Base-by-base conservation (phyloP, 1,139 yeast species). In the Magnusiomyces sp. region DNA sequence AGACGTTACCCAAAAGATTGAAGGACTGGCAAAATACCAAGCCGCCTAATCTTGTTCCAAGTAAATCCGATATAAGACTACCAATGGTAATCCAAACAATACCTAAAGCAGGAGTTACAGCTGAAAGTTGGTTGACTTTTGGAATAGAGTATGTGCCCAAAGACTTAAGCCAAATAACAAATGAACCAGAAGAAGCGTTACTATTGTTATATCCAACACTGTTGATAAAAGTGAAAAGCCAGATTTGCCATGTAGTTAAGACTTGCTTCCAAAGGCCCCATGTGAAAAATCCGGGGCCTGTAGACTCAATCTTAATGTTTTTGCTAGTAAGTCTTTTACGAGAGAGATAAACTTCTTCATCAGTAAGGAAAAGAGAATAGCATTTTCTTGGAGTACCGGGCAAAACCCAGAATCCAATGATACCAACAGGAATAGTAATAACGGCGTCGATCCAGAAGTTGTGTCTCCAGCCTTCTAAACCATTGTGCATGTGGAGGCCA, bases 381-480 rank as follows among this genome's bases (percentile, higher is more conserved):
- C 68, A 74, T 16, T 62, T 63, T 5, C 57, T 57, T 1, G 92
- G 92, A 36, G 84, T 80, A 46, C 88, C 90, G 2, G 92, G 92
- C 55, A 82, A 69, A 57, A 74, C 58, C 58, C 77, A 75, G 57
- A 80, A 72, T 0, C 89, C 90, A 54, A 79, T 63, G 17, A 81
- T 11, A n/a, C 83, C 87, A 48, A 83, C 76, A 2, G 70, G 76
- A 34, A 81, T 59, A 2, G 88, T 78, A 39, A 81, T 71, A 44
- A 79, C 63, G 5, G 83, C 84, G 63, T 82, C 88, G 55, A 83
- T 73, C 53, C 83, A 75, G 60, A 80, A 83, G 66, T 80, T 78
- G 88, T 88, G 82, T 66, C 81, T 74, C 89, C 89, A 83, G 7
- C 85, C 80, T 34, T 67, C 73, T 36, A 78, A 66, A 1, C 85